Evolutionary conservation across 768 basidiomycete species (phyloP), one percentile per base, ranked within the genome.

Genomic region (Exsudoporus frostii): DNA sequence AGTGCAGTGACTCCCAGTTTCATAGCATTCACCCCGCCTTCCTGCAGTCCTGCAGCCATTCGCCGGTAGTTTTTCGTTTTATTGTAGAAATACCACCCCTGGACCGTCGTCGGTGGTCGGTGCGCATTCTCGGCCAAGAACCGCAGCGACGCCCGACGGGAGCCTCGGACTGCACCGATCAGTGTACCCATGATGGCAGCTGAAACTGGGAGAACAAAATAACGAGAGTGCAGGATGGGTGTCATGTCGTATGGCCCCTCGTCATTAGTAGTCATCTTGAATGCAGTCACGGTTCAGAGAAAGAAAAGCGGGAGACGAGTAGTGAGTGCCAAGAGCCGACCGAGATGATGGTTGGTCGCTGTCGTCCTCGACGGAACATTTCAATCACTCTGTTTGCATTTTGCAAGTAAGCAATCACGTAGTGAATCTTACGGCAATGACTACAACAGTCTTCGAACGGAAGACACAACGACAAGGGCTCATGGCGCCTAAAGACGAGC

Each of bases 81-180:
- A 68, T 92, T 89, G 82, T 96, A 95, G 62, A 92, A 88, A 70
- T 94, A 96, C 92, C 93, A 95, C 53, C 93, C 93, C 60, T 86
- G 82, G 53, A 92, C 79, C 29, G 93, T 96, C 60, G 73, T 85
- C 20, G 92, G 92, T 44, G 88, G 79, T 50, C 90, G 79, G 71
- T 96, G 93, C 40, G 85, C 92, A 68, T 96, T 95, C 70, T 96
- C 92, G n/a, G 92, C 92, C 45, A 94, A 78, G 69, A 89, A 95
- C 47, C 83, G 86, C 67, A 93, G 73, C 13, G 82, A 79, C n/a
- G 87, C 83, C 43, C 70, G 76, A 40, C 87, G 81, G 11, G 84
- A 84, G 19, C 86, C 88, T 19, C 90, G 84, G 60, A 88, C 77
- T 22, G 83, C 73, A n/a, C 90, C 90, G 50, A 90, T 81, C 33